Evolutionary conservation across 148 eudicot species (phyloP), one percentile per base, ranked within the genome.

Genomic region (Vaccinium myrtillus): DNA sequence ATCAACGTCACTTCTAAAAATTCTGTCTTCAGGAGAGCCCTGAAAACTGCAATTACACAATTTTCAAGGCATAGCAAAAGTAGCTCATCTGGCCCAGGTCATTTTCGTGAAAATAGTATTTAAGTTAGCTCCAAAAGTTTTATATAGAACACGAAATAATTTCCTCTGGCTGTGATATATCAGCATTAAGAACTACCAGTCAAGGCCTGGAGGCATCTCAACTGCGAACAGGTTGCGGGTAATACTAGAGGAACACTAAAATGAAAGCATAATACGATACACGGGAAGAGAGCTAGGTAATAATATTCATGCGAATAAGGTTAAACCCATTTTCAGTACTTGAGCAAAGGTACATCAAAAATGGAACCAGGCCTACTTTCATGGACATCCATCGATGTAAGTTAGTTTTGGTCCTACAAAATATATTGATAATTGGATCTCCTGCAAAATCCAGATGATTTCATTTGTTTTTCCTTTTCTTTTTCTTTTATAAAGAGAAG

Each of bases 11-110:
- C 94, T 94, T 87, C 93, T 92, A 79, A 91, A 90, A 82, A 87
- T 90, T 85, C 99, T 90, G 70, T 89, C 95, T 88, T 94, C 98
- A 79, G 98, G 92, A 85, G 96, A 94, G 48, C 91, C 93, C 87
- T 87, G 96, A 80, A 92, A 89, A 88, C 98, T 97, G 90, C 89
- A 92, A 92, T 85, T 56, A 58, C 79, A 83, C 25, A 74, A 49
- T 51, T n/a, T 43, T 65, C 74, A 83, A 19, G 30, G n/a, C 74
- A 30, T 54, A 39, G 14, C 48, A 32, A 77, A 39, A 81, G 16
- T 46, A 67, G 58, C 84, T 81, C 30, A 61, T 49, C 76, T 79
- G 30, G 25, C 74, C 30, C 27, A 80, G 30, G 80, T 48, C 49
- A 59, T 50, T n/a, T 69, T 25, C 49, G 36, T 19, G 3, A 48